Evolutionary conservation across 1,284 basidiomycete species (phyloP).

Genomic region (Termitomyces sp.): DNA sequence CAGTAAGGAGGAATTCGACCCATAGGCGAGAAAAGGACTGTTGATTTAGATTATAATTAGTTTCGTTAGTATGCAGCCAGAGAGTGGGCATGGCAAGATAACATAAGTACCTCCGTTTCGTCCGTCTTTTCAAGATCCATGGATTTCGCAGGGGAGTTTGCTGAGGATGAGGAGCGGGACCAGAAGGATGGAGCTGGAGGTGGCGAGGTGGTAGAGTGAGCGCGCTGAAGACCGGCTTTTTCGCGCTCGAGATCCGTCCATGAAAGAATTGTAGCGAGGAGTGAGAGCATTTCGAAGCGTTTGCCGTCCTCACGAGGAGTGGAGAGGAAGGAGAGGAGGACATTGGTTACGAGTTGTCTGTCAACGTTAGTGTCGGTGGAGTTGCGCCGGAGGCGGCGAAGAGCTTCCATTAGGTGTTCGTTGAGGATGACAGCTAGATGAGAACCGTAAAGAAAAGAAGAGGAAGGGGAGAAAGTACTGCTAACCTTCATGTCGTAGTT

Average conservation of each 20-base stretch:
- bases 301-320: slow-evolving; percentile 91
- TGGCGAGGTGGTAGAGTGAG: slow-evolving; percentile 27
- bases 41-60: background rate
- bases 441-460: background rate
- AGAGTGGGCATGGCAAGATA: background rate
- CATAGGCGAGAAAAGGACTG: slow-evolving; percentile 92
- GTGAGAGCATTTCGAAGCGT: slow-evolving; percentile 92
- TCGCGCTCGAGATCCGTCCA: slow-evolving; percentile 92
- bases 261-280: slow-evolving; percentile 83
- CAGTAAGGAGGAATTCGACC: slow-evolving; percentile 93
- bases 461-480: slow-evolving; percentile 12
- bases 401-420: slow-evolving; percentile 94
- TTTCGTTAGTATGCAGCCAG: background rate
- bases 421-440: slow-evolving; percentile 86
- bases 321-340: slow-evolving; percentile 87
- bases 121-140: slow-evolving; percentile 68
- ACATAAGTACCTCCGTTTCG: slow-evolving; percentile 70
- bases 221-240: slow-evolving; percentile 81
- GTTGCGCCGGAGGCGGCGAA: slow-evolving; percentile 85
- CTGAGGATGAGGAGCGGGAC: slow-evolving; percentile 40
- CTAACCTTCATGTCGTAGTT: slow-evolving; percentile 89
- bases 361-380: slow-evolving; percentile 90
- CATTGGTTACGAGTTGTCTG: slow-evolving; percentile 89
- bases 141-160: slow-evolving; percentile 37
- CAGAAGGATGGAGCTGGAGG: slow-evolving; percentile 44